Base-by-base conservation (phyloP, 345 rosid species). In the Anastatica hierochuntica region DNA sequence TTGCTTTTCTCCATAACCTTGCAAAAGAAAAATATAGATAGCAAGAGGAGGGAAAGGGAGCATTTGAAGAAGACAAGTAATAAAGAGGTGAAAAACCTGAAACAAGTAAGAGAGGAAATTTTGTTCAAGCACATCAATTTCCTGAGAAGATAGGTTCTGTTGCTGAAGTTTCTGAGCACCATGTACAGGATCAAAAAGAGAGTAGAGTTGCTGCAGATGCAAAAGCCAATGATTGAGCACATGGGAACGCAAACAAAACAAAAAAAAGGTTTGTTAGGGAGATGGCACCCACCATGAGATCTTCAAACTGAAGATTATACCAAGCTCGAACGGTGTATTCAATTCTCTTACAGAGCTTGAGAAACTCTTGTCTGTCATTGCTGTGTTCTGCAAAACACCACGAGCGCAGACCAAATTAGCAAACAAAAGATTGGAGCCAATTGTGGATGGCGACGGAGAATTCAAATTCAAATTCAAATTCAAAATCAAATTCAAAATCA, bases 1-100 rank as follows among this genome's bases (percentile, higher is more conserved):
- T 90, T 90, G 74, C 98, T 90, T 79, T 87, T 90, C n/a, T 80
- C 80, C 95, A 90, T 86, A 54, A 90, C 89, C 86, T 80, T 70
- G 35, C 3, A 42, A 30, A 31, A 29, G 44, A 53, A 39, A 3
- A 35, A 49, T 15, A 27, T 7, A n/a, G n/a, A n/a, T n/a, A n/a
- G n/a, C 6, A 31, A 0, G 20, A 50, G 27, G 35, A 18, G 10
- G 33, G 6, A 29, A 8, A 29, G 10, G 7, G 10, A 29, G 33
- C 8, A n/a, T n/a, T n/a, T n/a, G n/a, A 24, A 24, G 27, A 24
- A 24, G 27, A 24, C 34, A 31, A 14, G n/a, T 33, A 45, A 45
- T 24, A 44, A 49, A 6, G 0, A 48, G 3, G 41, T 37, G 33
- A 66, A 16, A 53, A n/a, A 90, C 97, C 96, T 90, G 89, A 77